phyloP scores from a whole-genome alignment of 2,329 filamentous ascomycete genomes.

The Botrytis medusae region DNA sequence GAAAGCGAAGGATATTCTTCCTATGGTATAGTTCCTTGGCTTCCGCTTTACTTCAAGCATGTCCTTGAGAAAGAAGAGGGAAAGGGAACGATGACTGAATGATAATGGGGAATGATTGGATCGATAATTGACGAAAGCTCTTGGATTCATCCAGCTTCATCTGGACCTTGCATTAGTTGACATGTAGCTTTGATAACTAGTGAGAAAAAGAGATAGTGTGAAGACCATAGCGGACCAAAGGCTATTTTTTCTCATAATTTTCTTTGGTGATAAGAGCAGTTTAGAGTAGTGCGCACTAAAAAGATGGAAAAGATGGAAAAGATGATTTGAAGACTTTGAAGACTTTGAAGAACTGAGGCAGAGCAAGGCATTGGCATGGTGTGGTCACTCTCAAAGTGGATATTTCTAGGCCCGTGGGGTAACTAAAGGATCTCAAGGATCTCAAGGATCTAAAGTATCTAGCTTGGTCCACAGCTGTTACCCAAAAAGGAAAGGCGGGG shows the following conservation, averaged over 20 bases:
- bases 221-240: neutral
- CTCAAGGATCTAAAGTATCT: too few relatives aligned
- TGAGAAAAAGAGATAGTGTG: neutral
- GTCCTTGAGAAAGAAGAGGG: neutral
- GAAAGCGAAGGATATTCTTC: neutral
- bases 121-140: neutral
- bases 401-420: neutral
- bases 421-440: neutral
- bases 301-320: neutral
- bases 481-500: neutral
- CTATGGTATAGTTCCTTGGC: neutral
- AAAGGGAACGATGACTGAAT: neutral
- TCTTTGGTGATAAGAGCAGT: neutral
- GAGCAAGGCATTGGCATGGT: neutral
- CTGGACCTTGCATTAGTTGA: conserved; percentile 8
- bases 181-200: neutral
- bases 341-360: neutral
- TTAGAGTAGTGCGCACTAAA: neutral
- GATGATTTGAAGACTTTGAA: neutral
- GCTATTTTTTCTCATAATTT: neutral
- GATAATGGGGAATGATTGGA: neutral
- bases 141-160: neutral
- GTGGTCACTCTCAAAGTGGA: neutral
- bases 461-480: neutral
- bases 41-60: neutral